Evolutionary conservation across 2,329 filamentous ascomycete genomes (phyloP), one percentile per base, ranked within the genome.

Genomic region (Cladosporium sp.): DNA sequence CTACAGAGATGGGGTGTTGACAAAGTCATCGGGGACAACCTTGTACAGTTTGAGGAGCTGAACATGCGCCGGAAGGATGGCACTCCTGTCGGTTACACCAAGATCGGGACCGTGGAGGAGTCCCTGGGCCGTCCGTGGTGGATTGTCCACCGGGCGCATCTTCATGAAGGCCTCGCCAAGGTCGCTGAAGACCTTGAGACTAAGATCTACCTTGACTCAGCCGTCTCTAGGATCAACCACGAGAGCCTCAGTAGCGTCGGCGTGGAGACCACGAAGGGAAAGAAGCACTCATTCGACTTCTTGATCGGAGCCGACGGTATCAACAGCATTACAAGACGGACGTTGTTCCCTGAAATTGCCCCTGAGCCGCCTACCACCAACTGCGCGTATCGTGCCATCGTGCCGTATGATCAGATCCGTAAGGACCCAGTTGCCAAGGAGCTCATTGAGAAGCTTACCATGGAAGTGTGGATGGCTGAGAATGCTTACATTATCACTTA

Each of bases 111-210:
- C 7, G 56, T 72, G 9, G 65, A 70, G 43, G 51, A 64, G 2
- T 54, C 55, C 4, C 57, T 69, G 7, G 59, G 62, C 17, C 63
- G 62, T 29, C 70, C 69, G 7, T 76, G 73, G 65, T 75, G 72
- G 69, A 63, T 77, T 13, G 74, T 77, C 9, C 73, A 77, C 43
- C 63, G 61, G 20, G 73, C 73, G 11, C 72, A 77, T 58, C 64
- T 78, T 4, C 75, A 77, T 51, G 63, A 67, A 15, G 71, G 72
- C 12, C 61, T 77, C 2, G 67, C 68, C 11, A 60, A 70, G 18
- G 63, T 72, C 12, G 73, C 73, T 1, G 56, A 64, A 18, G 57
- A 64, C 12, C 58, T 66, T 12, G 74, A 73, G 1, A 70, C 68
- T 1, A 56, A 60, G 4, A 60, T 76, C 24, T 51, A 68, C 20